Evolutionary conservation across 768 basidiomycete genomes (phyloP), one percentile per base, ranked within the genome.

Genomic region (Paxillus ammoniavirescens): DNA sequence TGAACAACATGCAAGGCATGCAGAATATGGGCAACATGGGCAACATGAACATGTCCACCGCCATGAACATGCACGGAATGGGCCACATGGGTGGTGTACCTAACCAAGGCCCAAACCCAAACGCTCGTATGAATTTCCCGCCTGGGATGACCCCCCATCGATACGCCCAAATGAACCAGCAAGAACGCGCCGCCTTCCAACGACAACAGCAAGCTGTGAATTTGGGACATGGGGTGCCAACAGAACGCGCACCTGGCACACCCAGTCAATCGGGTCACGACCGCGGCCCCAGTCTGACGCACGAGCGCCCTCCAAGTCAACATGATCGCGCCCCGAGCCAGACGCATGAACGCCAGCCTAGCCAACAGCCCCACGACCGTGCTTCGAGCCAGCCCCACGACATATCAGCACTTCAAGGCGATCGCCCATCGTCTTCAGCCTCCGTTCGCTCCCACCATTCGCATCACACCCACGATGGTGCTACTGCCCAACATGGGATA

Each of bases 381-480:
- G 59, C 56, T 10, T 55, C 54, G 12, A 61, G 60, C 50, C 62
- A 62, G 55, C 54, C 68, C 23, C 61, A 57, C 46, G 66, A 70
- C 49, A 36, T 56, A 30, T n/a, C 54, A 21, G 42, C 47, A 30
- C 30, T 57, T 38, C 54, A 55, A 37, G 50, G 41, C n/a, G 68
- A 69, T 53, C 62, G 64, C 3, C 66, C 68, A 5, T 59, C 59
- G 7, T 68, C 68, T 6, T 63, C 68, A 4, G 59, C 67, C 3
- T 68, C 67, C 12, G 61, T 52, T 18, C 65, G 67, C 38, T 69
- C 67, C 9, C 63, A 62, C 13, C 72, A 62, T 43, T 62, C 61
- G 0, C 67, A 65, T 49, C 59, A 52, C 23, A 40, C 56, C 41
- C 62, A 58, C 42, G 64, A 68, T 23, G 47, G 51, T 37, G 10